Percentiles rank a stretch among this genome's conserved stretches.
These are phyloP conservation scores for Rhododendron henanense DNA, from an alignment of 148 eudicot genomes.

Conservation along the genomic window DNA sequence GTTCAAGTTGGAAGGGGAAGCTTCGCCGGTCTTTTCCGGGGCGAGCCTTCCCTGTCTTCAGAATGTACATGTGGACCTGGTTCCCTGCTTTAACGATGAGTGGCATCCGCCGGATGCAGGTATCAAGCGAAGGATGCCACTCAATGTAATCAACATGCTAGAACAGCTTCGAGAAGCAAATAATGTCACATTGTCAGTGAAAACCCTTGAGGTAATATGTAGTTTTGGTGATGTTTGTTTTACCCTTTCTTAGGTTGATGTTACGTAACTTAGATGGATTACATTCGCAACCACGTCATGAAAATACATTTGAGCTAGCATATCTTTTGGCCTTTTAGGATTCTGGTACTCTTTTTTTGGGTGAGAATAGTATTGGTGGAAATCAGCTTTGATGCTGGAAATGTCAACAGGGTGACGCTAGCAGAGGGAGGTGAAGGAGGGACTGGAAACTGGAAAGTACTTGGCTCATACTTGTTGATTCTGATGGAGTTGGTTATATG, in stretches of 20 bases:
- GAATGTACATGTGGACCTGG: background rate
- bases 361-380: background rate
- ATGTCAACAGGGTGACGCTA: background rate
- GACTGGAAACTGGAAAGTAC: background rate
- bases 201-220: background rate
- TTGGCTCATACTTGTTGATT: background rate
- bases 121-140: background rate
- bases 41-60: background rate
- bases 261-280: background rate
- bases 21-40: background rate
- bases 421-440: background rate
- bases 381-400: background rate
- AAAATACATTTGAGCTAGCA: background rate
- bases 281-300: background rate
- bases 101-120: background rate
- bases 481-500: background rate
- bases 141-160: constrained; percentile 1
- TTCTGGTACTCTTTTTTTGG: background rate
- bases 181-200: background rate
- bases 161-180: background rate
- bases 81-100: background rate
- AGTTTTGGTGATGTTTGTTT: background rate
- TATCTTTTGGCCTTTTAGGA: background rate
- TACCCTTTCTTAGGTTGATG: background rate
- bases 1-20: background rate